phyloP scores from a whole-genome alignment of 2,329 filamentous ascomycete genomes.

The Pyrenophora teres region DNA sequence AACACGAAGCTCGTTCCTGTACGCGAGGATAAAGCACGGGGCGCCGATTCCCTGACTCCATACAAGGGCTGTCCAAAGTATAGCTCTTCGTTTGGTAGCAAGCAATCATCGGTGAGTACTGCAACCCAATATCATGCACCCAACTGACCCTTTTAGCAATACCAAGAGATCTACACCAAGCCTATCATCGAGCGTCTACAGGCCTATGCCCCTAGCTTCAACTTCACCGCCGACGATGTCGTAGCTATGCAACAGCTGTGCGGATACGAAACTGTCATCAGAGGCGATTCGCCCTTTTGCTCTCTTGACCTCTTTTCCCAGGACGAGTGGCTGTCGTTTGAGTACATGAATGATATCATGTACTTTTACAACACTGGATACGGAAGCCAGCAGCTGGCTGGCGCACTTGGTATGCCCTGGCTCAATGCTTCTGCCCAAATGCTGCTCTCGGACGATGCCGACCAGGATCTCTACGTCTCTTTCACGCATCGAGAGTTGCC shows the following conservation, averaged over 20 bases:
- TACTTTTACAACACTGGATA: slow-evolving; percentile 71
- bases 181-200: slow-evolving; percentile 65
- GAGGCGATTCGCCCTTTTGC: slow-evolving; percentile 66
- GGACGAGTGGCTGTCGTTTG: slow-evolving; percentile 69
- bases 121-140: neutral
- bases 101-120: slow-evolving; percentile 53
- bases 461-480: slow-evolving; percentile 68
- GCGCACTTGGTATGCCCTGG: slow-evolving; percentile 68
- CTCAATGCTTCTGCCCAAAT: slow-evolving; percentile 63
- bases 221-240: slow-evolving; percentile 67
- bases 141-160: slow-evolving; percentile 29
- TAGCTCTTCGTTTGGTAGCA: slow-evolving; percentile 60
- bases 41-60: slow-evolving; percentile 66
- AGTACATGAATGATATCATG: slow-evolving; percentile 67
- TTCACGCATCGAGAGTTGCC: slow-evolving; percentile 73
- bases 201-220: slow-evolving; percentile 60
- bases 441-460: slow-evolving; percentile 51
- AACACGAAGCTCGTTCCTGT: slow-evolving; percentile 61
- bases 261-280: slow-evolving; percentile 68
- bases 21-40: slow-evolving; percentile 61
- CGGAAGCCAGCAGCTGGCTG: slow-evolving; percentile 59
- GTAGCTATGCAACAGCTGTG: slow-evolving; percentile 70
- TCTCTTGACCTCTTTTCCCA: slow-evolving; percentile 62
- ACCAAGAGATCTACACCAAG: slow-evolving; percentile 61
- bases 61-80: slow-evolving; percentile 70